Percentiles rank a stretch among this genome's conserved stretches.
Conservation (phyloP, 2,329 filamentous ascomycete genomes). For the Fusarium sp. region DNA sequence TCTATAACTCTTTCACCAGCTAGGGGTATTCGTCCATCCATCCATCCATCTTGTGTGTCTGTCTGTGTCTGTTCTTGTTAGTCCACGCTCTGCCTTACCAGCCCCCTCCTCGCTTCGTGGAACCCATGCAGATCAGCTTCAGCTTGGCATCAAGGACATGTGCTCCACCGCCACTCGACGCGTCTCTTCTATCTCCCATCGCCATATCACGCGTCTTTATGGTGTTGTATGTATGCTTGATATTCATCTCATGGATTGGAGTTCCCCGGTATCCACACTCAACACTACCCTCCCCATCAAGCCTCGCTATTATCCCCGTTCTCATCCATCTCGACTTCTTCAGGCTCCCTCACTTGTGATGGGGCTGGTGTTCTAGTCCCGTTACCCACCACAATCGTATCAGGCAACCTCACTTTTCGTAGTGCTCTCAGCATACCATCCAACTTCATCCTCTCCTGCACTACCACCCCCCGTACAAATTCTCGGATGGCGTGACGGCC, state of each 20-base stretch:
- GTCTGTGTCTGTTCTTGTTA: slow-evolving; percentile 4
- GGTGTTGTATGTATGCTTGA: slow-evolving; percentile 30
- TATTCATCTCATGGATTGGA: slow-evolving; percentile 12
- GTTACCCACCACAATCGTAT: slow-evolving; percentile 19
- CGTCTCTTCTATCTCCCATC: slow-evolving; percentile 23
- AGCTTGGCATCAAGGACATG: background rate
- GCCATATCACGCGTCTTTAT: slow-evolving; percentile 40
- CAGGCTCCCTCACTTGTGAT: slow-evolving; percentile 26
- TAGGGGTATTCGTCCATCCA: slow-evolving; percentile 36
- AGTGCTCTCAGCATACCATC: slow-evolving; percentile 84
- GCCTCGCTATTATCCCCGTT: slow-evolving; percentile 27
- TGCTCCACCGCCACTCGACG: slow-evolving; percentile 30
- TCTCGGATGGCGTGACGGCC: slow-evolving; percentile 79
- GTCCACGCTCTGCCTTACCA: background rate
- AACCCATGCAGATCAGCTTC: slow-evolving; percentile 28
- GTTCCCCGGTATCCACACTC: slow-evolving; percentile 22
- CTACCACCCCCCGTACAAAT: slow-evolving; percentile 80
- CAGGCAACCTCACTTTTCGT: slow-evolving; percentile 61
- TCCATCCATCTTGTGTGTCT: slow-evolving; percentile 24
- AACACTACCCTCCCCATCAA: slow-evolving; percentile 21
- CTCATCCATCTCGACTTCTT: slow-evolving; percentile 25
- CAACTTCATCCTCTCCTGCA: slow-evolving; percentile 80
- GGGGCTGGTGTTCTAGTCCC: slow-evolving; percentile 24
- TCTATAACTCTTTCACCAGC: background rate
- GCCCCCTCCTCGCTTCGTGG: slow-evolving; percentile 16